Evolutionary conservation across 805 yeast species (phyloP).

Genomic region (Cyberlindnera japonica): DNA sequence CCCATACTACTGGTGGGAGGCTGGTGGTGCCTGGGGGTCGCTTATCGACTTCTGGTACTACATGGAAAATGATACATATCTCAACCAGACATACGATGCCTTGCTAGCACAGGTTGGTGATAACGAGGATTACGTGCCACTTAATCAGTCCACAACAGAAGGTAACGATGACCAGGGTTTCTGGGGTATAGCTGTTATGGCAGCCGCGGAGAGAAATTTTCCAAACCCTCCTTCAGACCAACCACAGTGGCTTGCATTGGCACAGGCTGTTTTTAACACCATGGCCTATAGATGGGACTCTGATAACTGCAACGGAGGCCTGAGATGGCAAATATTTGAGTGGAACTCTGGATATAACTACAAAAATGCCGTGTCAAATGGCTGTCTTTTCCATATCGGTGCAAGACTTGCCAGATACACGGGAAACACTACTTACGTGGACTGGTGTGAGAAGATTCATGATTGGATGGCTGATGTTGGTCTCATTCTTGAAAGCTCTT

Average conservation of each 20-base stretch:
- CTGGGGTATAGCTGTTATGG: constrained; percentile 87
- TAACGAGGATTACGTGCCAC: constrained; percentile 67
- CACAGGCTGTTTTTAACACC: constrained; percentile 84
- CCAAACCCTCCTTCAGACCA: constrained; percentile 56
- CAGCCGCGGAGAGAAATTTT: constrained; percentile 81
- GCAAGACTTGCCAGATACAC: constrained; percentile 84
- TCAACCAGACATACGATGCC: constrained; percentile 50
- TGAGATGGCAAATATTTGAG: constrained; percentile 88
- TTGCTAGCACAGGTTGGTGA: constrained; percentile 63
- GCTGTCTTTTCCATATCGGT: constrained; percentile 73
- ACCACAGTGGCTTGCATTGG: constrained; percentile 71
- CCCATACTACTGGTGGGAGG: constrained; percentile 93
- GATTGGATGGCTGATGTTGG: constrained; percentile 61
- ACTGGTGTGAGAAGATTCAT: constrained; percentile 69
- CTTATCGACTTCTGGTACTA: constrained; percentile 65
- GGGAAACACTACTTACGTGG: constrained; percentile 64
- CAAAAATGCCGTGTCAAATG: constrained; percentile 86
- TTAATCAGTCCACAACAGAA: constrained; percentile 77
- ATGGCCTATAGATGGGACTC: constrained; percentile 80
- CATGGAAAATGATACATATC: constrained; percentile 64
- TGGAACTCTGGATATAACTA: constrained; percentile 88
- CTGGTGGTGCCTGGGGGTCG: constrained; percentile 67
- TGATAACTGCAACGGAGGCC: constrained; percentile 63
- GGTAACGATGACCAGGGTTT: constrained; percentile 94
- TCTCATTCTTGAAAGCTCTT: constrained; percentile 39